Evolutionary conservation across 352 stramenopile genomes (phyloP), one percentile per base, ranked within the genome.

Genomic region (Phytophthora meadii): DNA sequence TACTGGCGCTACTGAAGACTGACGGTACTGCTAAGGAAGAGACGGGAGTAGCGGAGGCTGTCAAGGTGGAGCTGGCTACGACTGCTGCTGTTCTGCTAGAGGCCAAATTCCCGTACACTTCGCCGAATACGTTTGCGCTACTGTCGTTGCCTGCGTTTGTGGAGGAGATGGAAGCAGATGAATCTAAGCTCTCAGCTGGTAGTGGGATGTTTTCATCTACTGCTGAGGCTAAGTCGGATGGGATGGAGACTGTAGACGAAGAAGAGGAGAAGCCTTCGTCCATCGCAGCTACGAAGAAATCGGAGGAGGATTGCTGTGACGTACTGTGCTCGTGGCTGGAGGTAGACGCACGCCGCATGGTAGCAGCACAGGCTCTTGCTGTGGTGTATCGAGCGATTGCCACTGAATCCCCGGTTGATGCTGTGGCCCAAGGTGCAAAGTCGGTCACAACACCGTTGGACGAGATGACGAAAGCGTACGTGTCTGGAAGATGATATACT

Each of bases 51-150:
- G 53, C 76, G 2, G 82, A 90, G 11, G 36, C 57, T 9, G 77
- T 89, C 17, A 76, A 82, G 24, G 50, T 79, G 15, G 85, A 93
- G 50, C 41, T 93, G 17, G 69, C 76, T 3, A 60, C 76, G 14
- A 90, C 81, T 0, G 72, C 88, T 36, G 83, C 77, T 0, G 76
- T 86, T 12, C 50, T 93, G 15, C 65, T 93, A 34, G 85, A 92
- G 14, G 69, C 72, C 2, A 82, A 82, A 27, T 74, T 79, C 12
- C 70, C 79, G 37, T 65, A 66, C 28, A 60, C 76, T 4, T 24
- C 63, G 0, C 52, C 53, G n/a, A 84, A 87, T 15, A 64, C 78
- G 14, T 92, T 89, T 41, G 48, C 61, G 15, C 52, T 92, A 37
- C 57, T 93, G 36, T 70, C 77, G 11, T 42, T 92, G 41, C 84